Percentiles rank a stretch among this genome's conserved stretches.
These are phyloP conservation scores for Colletotrichum viniferum DNA, from an alignment of 2,329 filamentous ascomycete genomes.

Conservation along the genomic window DNA sequence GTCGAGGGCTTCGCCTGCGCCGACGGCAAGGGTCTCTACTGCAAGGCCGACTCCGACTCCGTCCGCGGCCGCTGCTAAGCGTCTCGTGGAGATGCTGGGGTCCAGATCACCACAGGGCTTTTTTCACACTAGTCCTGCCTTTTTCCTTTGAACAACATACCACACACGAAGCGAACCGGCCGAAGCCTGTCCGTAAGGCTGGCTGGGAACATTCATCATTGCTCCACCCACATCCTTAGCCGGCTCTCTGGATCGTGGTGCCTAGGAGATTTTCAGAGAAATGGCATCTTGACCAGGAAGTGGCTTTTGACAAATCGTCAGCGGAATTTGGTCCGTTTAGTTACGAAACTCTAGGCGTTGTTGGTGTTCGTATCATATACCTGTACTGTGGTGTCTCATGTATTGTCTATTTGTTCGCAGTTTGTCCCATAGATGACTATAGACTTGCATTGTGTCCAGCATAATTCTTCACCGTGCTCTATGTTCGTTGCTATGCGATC, in stretches of 20 bases:
- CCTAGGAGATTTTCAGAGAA: not conserved
- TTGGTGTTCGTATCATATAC: conserved; percentile 9
- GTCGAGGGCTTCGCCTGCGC: conserved; percentile 22
- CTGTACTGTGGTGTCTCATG: not conserved
- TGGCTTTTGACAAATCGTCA: not conserved
- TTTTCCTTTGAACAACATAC: not conserved
- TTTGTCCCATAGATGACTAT: not conserved
- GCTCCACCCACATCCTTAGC: conserved; percentile 3
- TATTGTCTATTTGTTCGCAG: not conserved
- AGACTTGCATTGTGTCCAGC: not conserved
- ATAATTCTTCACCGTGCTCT: not conserved
- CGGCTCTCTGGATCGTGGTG: conserved; percentile 6
- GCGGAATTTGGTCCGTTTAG: conserved; percentile 3
- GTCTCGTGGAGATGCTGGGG: not conserved
- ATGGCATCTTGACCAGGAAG: not conserved
- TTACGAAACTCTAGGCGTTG: conserved; percentile 13
- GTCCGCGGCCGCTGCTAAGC: conserved; percentile 22
- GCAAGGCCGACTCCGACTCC: conserved; percentile 13
- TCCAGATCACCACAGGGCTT: not conserved
- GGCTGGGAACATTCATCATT: not conserved
- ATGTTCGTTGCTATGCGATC: accelerated
- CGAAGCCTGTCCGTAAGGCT: not conserved
- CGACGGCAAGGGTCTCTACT: conserved; percentile 25
- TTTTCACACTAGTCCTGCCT: not conserved
- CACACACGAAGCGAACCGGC: not conserved